Conservation (phyloP, 73 alveolate species). For the Paraurostyla sp. region DNA sequence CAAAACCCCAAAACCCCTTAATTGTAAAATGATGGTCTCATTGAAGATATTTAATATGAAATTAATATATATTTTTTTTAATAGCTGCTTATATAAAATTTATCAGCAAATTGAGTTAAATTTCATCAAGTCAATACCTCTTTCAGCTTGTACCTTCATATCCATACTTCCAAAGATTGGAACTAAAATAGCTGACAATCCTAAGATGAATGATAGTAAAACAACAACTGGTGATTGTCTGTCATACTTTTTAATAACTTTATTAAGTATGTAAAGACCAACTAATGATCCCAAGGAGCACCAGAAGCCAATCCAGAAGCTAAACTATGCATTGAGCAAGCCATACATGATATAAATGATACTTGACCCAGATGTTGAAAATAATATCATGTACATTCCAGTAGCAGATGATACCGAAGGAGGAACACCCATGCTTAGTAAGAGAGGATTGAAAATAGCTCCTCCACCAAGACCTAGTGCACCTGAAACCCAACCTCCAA, state of each 20-base stretch:
- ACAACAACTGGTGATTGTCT: slow-evolving; percentile 63
- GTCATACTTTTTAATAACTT: slow-evolving; percentile 55
- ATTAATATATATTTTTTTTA: no score
- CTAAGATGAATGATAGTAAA: slow-evolving; percentile 43
- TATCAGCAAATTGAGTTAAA: slow-evolving; percentile 55
- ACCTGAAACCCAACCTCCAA: slow-evolving; percentile 75
- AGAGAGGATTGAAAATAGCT: slow-evolving; percentile 65
- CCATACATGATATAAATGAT: slow-evolving; percentile 20
- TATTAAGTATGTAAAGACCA: slow-evolving; percentile 62
- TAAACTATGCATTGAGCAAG: slow-evolving; percentile 12
- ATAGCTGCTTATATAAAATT: no score
- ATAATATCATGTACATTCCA: slow-evolving; percentile 72
- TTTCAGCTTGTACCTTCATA: background rate
- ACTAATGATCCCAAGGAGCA: slow-evolving; percentile 35
- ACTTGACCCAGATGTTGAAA: slow-evolving; percentile 66
- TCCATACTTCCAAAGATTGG: slow-evolving; percentile 46
- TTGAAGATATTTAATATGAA: no score
- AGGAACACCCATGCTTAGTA: slow-evolving; percentile 71
- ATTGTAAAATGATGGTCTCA: no score
- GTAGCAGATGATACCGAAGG: slow-evolving; percentile 75
- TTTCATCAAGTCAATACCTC: slow-evolving; percentile 42
- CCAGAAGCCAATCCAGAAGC: slow-evolving; percentile 56
- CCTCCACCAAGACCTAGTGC: slow-evolving; percentile 78
- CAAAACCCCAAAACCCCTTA: no score
- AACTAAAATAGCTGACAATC: slow-evolving; percentile 28